Evolutionary conservation across 139 green algal species (phyloP), one percentile per base, ranked within the genome.

Genomic region (Chlorella sorokiniana): DNA sequence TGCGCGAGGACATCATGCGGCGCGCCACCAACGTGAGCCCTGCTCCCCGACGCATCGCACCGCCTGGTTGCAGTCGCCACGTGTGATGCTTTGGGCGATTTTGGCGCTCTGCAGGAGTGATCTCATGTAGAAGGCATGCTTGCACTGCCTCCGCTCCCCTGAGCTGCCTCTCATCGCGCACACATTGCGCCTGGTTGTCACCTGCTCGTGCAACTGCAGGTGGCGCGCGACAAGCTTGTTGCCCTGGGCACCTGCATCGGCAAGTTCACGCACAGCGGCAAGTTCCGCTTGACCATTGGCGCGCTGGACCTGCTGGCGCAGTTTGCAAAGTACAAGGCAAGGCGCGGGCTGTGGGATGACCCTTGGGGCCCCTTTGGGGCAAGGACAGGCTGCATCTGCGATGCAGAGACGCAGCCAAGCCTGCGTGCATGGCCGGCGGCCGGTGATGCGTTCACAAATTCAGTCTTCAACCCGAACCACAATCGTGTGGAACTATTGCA

Each of bases 301-400:
- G 91, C 90, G 0, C 87, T 99, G n/a, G 95, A 98, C 72, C 10
- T 98, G 22, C 88, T 99, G 29, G 85, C 94, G 2, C 82, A 94
- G 42, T 89, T 98, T 81, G 96, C 95, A 37, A 99, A 98, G 83
- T 94, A 97, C 91, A 99, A 99, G 94, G 95, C 96, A 70, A 65
- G 90, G n/a, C n/a, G n/a, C n/a, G n/a, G n/a, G n/a, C n/a, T n/a
- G n/a, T n/a, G n/a, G n/a, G n/a, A n/a, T n/a, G n/a, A n/a, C n/a
- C n/a, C n/a, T n/a, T n/a, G n/a, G n/a, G n/a, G n/a, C n/a, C n/a
- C n/a, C n/a, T n/a, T n/a, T n/a, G n/a, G n/a, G n/a, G n/a, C n/a
- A n/a, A n/a, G n/a, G n/a, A n/a, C n/a, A n/a, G n/a, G n/a, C n/a
- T n/a, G n/a, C n/a, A n/a, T n/a, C n/a, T n/a, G 16, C 48, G 16